Conservation (phyloP, 805 yeast species). For the Candida insectalens region DNA sequence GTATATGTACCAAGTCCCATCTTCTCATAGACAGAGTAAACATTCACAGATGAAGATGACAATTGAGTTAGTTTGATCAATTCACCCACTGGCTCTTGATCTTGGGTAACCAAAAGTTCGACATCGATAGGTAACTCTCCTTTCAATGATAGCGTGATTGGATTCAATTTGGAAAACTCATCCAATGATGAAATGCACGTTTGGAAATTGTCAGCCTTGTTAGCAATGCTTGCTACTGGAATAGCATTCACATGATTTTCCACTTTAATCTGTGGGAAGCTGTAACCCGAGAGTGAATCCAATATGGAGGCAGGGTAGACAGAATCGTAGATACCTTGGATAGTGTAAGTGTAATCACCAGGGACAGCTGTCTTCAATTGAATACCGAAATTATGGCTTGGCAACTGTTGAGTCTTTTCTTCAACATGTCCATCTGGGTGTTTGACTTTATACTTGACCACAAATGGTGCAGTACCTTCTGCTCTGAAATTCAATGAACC, state of each 20-base stretch:
- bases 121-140: conserved; percentile 60
- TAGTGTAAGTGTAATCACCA: conserved; percentile 55
- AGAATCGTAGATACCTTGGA: conserved; percentile 58
- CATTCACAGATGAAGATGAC: conserved; percentile 25
- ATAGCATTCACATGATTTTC: conserved; percentile 45
- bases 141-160: conserved; percentile 42
- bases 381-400: conserved; percentile 28
- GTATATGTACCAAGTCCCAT: conserved; percentile 64
- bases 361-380: conserved; percentile 31
- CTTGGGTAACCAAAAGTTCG: conserved; percentile 50
- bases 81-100: conserved; percentile 44
- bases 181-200: conserved; percentile 21
- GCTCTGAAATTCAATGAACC: conserved; percentile 29
- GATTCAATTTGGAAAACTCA: conserved; percentile 25
- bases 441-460: conserved; percentile 54
- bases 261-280: conserved; percentile 27
- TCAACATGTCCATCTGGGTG: conserved; percentile 45
- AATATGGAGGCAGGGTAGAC: conserved; percentile 39
- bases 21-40: conserved; percentile 36
- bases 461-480: conserved; percentile 54
- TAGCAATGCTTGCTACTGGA: conserved; percentile 40
- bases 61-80: conserved; percentile 35
- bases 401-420: conserved; percentile 31
- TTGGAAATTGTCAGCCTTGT: conserved; percentile 12
- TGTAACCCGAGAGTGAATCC: conserved; percentile 19